phyloP scores from a whole-genome alignment of 306 rosid species.

The Echinosophora koreensis region DNA sequence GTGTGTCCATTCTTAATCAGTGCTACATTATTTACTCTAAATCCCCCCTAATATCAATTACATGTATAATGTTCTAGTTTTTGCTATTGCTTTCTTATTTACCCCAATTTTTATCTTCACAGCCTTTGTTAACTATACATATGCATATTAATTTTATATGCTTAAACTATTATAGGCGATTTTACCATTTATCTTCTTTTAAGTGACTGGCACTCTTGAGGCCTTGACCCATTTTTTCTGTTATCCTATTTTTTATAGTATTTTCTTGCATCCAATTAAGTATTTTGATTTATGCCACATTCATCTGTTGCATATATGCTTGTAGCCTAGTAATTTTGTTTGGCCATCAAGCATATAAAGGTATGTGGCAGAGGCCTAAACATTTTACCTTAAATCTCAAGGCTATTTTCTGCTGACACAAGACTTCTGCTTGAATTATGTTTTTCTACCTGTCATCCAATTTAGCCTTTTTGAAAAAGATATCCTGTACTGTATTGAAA shows the following conservation, averaged over 20 bases:
- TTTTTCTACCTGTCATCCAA: not conserved
- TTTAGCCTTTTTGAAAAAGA: not conserved
- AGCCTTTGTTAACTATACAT: not conserved
- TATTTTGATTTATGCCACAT: constrained; percentile 14
- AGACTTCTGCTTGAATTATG: constrained; percentile 12
- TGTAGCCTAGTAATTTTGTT: not conserved
- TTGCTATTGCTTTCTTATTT: not conserved
- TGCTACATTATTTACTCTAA: not conserved
- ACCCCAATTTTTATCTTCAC: constrained; percentile 13
- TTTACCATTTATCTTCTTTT: not conserved
- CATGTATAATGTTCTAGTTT: not conserved
- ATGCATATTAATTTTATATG: not conserved
- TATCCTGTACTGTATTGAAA: not conserved
- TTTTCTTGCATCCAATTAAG: not conserved
- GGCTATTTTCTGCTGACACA: not conserved
- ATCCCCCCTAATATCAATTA: not conserved
- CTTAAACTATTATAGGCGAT: not conserved
- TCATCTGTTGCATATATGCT: constrained; percentile 7
- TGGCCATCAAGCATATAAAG: not conserved
- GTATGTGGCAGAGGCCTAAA: not conserved
- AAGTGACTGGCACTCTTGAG: not conserved
- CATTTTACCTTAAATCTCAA: constrained; percentile 5
- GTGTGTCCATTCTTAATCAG: constrained; percentile 1
- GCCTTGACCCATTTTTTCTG: not conserved
- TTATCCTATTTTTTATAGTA: not conserved